phyloP scores from a whole-genome alignment of 1,139 yeast genomes.

The Casaregolazyma suthepensis region DNA sequence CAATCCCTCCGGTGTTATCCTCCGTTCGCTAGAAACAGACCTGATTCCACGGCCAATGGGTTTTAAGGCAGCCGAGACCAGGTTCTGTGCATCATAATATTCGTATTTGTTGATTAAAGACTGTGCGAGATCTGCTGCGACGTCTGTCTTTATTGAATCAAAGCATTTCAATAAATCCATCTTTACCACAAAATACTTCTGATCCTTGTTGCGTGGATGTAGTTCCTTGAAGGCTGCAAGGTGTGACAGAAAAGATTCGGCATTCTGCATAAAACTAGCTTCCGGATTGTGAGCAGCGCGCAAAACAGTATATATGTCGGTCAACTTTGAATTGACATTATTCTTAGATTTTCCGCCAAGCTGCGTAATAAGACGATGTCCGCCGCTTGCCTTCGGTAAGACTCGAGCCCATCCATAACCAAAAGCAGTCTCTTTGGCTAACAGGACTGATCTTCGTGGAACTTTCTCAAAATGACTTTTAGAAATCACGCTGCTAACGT shows the following conservation, averaged over 20 bases:
- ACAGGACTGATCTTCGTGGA: not conserved
- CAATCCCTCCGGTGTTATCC: not conserved
- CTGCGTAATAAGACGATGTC: constrained; percentile 14
- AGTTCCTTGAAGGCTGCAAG: constrained; percentile 17
- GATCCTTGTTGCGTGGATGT: not conserved
- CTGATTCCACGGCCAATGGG: not conserved
- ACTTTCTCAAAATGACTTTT: constrained; percentile 14
- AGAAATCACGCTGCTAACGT: constrained; percentile 30
- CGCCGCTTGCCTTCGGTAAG: constrained; percentile 17
- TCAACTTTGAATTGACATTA: constrained; percentile 28
- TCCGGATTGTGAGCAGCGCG: constrained; percentile 7
- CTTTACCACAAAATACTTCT: constrained; percentile 47
- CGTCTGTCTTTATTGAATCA: constrained; percentile 59
- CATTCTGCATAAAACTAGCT: not conserved
- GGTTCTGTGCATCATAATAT: not conserved
- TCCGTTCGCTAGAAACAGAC: not conserved
- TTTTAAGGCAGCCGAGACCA: not conserved
- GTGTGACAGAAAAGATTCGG: constrained; percentile 14
- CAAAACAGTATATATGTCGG: constrained; percentile 20
- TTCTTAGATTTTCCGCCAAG: constrained; percentile 12
- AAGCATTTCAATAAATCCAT: constrained; percentile 78
- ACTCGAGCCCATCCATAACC: constrained; percentile 28
- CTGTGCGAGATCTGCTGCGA: constrained; percentile 31
- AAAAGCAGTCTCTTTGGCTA: constrained; percentile 27
- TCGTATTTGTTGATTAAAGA: constrained; percentile 13